phyloP scores from a whole-genome alignment of 2,329 filamentous ascomycete species.

The Xylariaceae sp. region DNA sequence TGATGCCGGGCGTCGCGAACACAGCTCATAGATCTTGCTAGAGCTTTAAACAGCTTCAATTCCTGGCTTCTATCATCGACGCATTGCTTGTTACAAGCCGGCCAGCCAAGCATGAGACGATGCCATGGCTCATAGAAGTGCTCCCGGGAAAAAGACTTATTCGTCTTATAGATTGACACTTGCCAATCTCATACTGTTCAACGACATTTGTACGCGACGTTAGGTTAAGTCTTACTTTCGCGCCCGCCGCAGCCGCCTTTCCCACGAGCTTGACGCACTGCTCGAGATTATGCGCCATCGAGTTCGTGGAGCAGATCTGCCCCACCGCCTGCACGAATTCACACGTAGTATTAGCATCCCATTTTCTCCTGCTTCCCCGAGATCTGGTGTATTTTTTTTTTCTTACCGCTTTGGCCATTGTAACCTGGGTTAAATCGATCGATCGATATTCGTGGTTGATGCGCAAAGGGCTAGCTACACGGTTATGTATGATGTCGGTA shows the following conservation, averaged over 20 bases:
- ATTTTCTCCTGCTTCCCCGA: too few relatives aligned
- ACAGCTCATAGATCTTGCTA: not conserved
- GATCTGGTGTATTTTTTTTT: not conserved
- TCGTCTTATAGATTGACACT: not conserved
- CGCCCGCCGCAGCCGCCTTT: slow-evolving; percentile 74
- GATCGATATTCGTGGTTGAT: not conserved
- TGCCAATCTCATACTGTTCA: not conserved
- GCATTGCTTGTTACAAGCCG: not conserved
- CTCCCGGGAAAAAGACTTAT: slow-evolving; percentile 18
- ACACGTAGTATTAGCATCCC: not conserved
- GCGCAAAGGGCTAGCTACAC: not conserved
- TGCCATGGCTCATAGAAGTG: not conserved
- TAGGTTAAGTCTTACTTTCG: slow-evolving; percentile 60
- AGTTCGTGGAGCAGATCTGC: slow-evolving; percentile 84
- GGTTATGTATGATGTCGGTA: not conserved
- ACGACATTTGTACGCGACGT: not conserved
- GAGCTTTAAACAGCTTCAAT: too few relatives aligned
- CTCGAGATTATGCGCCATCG: slow-evolving; percentile 75
- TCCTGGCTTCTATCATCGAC: too few relatives aligned
- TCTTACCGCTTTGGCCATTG: slow-evolving; percentile 34
- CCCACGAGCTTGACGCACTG: slow-evolving; percentile 74
- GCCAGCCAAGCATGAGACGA: not conserved
- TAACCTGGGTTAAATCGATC: not conserved
- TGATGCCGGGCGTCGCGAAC: not conserved
- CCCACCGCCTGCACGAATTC: slow-evolving; percentile 73